These are phyloP conservation scores for Arthroderma uncinatum DNA, from an alignment of 2,329 filamentous ascomycete species.

Conservation along the genomic window DNA sequence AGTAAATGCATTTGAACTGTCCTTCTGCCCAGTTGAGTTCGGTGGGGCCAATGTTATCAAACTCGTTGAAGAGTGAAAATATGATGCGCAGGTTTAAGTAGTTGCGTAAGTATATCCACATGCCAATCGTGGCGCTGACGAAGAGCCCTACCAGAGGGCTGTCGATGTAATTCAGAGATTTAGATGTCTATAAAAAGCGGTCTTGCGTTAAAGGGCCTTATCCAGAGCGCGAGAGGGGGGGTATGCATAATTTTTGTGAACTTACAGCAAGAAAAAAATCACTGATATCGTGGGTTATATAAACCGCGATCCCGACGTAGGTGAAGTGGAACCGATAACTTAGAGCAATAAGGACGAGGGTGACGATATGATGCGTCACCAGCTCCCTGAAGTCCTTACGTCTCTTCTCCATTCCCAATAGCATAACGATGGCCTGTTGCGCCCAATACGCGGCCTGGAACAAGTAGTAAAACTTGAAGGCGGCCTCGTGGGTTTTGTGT, in stretches of 20 bases:
- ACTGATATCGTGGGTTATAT: conserved; percentile 86
- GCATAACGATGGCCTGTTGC: conserved; percentile 82
- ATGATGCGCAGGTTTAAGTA: conserved; percentile 44
- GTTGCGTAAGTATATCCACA: conserved; percentile 87
- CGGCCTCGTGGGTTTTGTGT: conserved; percentile 64
- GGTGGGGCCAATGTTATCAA: conserved; percentile 39
- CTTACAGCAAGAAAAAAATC: conserved; percentile 90
- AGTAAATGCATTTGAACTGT: conserved; percentile 40
- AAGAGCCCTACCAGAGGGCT: conserved; percentile 67
- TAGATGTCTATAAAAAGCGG: conserved; percentile 55
- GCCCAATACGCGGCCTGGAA: conserved; percentile 93
- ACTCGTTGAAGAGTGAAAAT: conserved; percentile 38
- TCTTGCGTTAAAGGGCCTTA: background rate
- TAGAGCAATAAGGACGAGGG: conserved; percentile 66
- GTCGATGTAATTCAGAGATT: conserved; percentile 83
- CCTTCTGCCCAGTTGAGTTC: conserved; percentile 40
- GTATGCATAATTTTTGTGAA: conserved; percentile 10
- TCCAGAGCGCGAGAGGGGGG: background rate
- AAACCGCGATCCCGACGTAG: conserved; percentile 85
- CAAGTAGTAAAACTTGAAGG: conserved; percentile 93
- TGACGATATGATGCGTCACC: conserved; percentile 83
- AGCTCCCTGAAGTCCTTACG: conserved; percentile 92
- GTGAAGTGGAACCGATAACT: conserved; percentile 96
- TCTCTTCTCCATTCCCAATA: conserved; percentile 82
- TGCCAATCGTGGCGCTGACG: conserved; percentile 67